phyloP scores from a whole-genome alignment of 2,329 filamentous ascomycete species.

The Colletotrichum sansevieriae region DNA sequence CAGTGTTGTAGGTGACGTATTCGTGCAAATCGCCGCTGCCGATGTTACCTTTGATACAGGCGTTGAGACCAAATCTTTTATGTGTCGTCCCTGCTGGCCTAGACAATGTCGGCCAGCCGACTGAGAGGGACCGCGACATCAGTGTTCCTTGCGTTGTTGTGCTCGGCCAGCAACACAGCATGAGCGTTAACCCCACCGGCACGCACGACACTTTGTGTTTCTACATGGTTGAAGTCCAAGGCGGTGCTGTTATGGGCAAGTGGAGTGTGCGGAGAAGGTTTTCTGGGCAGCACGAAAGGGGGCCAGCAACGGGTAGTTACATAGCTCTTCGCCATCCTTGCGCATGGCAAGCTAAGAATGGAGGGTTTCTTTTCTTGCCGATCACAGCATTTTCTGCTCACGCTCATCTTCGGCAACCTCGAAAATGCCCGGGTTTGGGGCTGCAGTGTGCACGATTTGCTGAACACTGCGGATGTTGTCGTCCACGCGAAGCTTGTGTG shows the following conservation, averaged over 20 bases:
- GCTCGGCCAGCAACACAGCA: constrained; percentile 26
- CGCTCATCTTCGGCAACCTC: constrained; percentile 73
- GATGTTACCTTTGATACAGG: constrained; percentile 88
- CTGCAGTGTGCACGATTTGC: constrained; percentile 65
- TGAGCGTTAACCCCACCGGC: constrained; percentile 5
- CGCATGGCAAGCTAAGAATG: constrained; percentile 78
- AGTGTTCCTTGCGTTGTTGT: constrained; percentile 71
- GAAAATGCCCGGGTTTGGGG: constrained; percentile 67
- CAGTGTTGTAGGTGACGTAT: constrained; percentile 83
- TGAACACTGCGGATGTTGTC: constrained; percentile 67
- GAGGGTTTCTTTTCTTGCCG: constrained; percentile 78
- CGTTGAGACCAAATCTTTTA: constrained; percentile 85
- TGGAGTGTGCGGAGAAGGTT: constrained; percentile 14
- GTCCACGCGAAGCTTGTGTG: constrained; percentile 69
- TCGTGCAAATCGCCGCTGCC: constrained; percentile 96
- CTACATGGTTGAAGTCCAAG: constrained; percentile 18
- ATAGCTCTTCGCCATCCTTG: constrained; percentile 71
- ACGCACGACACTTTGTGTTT: constrained; percentile 26
- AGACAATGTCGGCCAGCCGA: constrained; percentile 78
- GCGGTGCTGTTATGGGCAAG: constrained; percentile 7
- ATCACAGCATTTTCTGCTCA: constrained; percentile 78
- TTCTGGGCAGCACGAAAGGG: neutral
- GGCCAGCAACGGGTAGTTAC: constrained; percentile 46
- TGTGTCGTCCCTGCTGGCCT: constrained; percentile 89
- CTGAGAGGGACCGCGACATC: constrained; percentile 87